These are phyloP conservation scores for Leccinum subfulvum DNA, from an alignment of 1,284 basidiomycete genomes.

Conservation along the genomic window DNA sequence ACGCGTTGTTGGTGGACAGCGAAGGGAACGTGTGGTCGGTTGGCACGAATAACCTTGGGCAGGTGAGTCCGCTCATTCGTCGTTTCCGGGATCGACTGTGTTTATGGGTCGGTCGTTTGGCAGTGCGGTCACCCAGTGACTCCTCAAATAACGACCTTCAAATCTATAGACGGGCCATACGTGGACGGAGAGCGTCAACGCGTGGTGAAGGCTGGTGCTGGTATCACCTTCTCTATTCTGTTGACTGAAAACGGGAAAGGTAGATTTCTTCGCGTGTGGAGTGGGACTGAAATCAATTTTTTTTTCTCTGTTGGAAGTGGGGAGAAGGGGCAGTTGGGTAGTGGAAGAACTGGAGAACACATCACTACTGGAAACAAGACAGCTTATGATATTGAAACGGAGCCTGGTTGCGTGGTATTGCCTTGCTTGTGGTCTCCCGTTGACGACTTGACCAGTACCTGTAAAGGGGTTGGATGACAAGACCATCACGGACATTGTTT, in stretches of 20 bases:
- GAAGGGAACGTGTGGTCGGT: conserved; percentile 82
- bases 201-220: conserved; percentile 74
- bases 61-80: conserved; percentile 46
- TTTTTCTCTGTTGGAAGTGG: conserved; percentile 75
- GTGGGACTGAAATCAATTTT: conserved; percentile 8
- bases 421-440: conserved; percentile 7
- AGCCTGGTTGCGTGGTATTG: conserved; percentile 54
- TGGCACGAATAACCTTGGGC: conserved; percentile 82
- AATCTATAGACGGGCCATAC: conserved; percentile 55
- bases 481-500: conserved; percentile 78
- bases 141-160: conserved; percentile 67
- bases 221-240: conserved; percentile 81
- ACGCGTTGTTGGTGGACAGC: conserved; percentile 81
- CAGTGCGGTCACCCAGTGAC: conserved; percentile 64
- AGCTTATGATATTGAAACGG: conserved; percentile 75
- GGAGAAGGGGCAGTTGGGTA: conserved; percentile 92
- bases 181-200: conserved; percentile 58
- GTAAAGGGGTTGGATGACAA: conserved; percentile 73
- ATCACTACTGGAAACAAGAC: conserved; percentile 83
- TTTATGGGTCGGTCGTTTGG: conserved; percentile 17
- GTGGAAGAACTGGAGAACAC: conserved; percentile 86
- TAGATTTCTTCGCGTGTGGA: conserved; percentile 27
- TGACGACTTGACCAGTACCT: conserved; percentile 46
- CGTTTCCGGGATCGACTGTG: not conserved
- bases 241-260: conserved; percentile 79